phyloP scores from a whole-genome alignment of 2,329 filamentous ascomycete genomes.

The Geosmithia flava region DNA sequence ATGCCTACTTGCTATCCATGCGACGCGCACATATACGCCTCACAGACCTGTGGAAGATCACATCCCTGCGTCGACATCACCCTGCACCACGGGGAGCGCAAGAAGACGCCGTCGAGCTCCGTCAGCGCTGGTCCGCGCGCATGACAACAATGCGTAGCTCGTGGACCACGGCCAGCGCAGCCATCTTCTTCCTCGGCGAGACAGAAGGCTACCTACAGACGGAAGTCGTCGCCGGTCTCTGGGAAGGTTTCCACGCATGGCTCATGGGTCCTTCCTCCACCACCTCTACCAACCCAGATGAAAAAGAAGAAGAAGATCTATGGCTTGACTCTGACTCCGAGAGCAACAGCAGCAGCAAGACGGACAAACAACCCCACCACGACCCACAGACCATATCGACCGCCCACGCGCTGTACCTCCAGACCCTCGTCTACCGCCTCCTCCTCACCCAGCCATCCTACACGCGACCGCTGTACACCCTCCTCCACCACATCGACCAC shows the following conservation, averaged over 20 bases:
- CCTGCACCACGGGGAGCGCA: slow-evolving; percentile 55
- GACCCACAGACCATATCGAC: slow-evolving; percentile 77
- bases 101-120: slow-evolving; percentile 45
- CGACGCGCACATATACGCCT: slow-evolving; percentile 76
- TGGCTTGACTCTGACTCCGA: slow-evolving; percentile 9
- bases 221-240: slow-evolving; percentile 72
- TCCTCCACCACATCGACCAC: slow-evolving; percentile 67
- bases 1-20: slow-evolving; percentile 77
- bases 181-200: slow-evolving; percentile 81
- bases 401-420: slow-evolving; percentile 68
- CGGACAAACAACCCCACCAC: slow-evolving; percentile 24
- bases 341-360: background rate
- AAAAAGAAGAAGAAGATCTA: slow-evolving; percentile 12
- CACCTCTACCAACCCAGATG: background rate
- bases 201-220: slow-evolving; percentile 81
- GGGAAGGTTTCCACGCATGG: slow-evolving; percentile 70
- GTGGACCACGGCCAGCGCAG: slow-evolving; percentile 82
- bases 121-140: slow-evolving; percentile 51
- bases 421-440: slow-evolving; percentile 51
- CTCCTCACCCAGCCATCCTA: slow-evolving; percentile 53
- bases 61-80: slow-evolving; percentile 63
- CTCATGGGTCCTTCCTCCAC: slow-evolving; percentile 26
- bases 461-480: slow-evolving; percentile 50
- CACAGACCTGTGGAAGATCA: slow-evolving; percentile 77
- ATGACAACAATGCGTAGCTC: slow-evolving; percentile 61